Evolutionary conservation across 192 early-diverging fungal species (phyloP), one percentile per base, ranked within the genome.

Genomic region (Nowakowskiella sp.): DNA sequence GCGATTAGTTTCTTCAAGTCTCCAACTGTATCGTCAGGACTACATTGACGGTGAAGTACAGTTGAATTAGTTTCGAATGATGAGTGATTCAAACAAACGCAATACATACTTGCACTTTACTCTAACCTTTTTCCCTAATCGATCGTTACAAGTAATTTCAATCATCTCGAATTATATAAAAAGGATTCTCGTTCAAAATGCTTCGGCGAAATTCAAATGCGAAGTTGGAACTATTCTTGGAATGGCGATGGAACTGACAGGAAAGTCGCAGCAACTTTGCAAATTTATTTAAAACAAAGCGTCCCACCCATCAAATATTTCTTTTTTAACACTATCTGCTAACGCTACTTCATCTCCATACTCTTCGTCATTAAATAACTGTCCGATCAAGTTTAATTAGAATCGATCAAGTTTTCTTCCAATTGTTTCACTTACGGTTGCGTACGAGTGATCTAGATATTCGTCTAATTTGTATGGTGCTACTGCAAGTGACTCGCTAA

Each of bases 391-490:
- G n/a, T n/a, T n/a, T n/a, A n/a, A n/a, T n/a, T n/a, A n/a, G n/a
- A n/a, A n/a, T n/a, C n/a, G n/a, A n/a, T n/a, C n/a, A n/a, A n/a
- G n/a, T n/a, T n/a, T n/a, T n/a, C n/a, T n/a, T n/a, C n/a, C n/a
- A n/a, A n/a, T n/a, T n/a, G n/a, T n/a, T n/a, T 39, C 36, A 39
- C 54, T 53, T 58, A 76, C 65, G 30, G 63, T 53, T 1, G 22
- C 32, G 48, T 73, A 77, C 0, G 86, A 90, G 60, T 91, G 87
- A 59, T 99, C 96, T 68, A 97, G 74, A 67, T 95, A 99, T 64
- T 95, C 92, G 65, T 99, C 96, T 47, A 99, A 67, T 60, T 85
- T 77, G 60, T 89, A 99, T 25, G 70, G 64, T 2, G 87, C 85
- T 62, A 91, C 91, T 21, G 84, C 80, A 56, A 99, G 86, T 26